A percentile compares a stretch with the other conserved stretches of the same genome.
These are phyloP conservation scores for Aspergillus spinulosporus DNA, from an alignment of 2,329 filamentous ascomycete species.

Conservation along the genomic window DNA sequence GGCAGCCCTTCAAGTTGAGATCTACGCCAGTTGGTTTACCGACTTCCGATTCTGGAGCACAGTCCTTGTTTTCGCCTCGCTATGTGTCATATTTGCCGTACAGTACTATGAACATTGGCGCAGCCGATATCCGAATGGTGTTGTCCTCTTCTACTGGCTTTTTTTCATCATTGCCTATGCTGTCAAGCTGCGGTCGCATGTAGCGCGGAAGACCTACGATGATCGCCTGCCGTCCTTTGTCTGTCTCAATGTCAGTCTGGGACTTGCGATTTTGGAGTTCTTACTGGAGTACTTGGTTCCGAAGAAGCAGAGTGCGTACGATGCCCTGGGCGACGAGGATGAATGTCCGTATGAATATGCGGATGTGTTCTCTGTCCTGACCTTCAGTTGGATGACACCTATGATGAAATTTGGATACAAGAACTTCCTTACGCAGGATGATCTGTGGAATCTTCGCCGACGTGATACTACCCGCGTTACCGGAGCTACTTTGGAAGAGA, in stretches of 20 bases:
- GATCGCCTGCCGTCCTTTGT: slow-evolving; percentile 72
- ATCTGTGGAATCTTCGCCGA: slow-evolving; percentile 87
- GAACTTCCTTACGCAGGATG: slow-evolving; percentile 87
- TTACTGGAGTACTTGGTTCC: slow-evolving; percentile 81
- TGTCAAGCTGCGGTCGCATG: slow-evolving; percentile 81
- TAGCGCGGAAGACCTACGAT: slow-evolving; percentile 72
- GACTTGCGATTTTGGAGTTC: slow-evolving; percentile 69
- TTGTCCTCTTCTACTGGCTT: slow-evolving; percentile 90
- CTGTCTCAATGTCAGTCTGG: slow-evolving; percentile 70
- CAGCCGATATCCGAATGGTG: slow-evolving; percentile 79
- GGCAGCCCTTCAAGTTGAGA: slow-evolving; percentile 72
- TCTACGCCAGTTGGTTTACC: slow-evolving; percentile 68
- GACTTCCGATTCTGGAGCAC: slow-evolving; percentile 89
- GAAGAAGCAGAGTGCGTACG: slow-evolving; percentile 70
- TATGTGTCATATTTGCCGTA: slow-evolving; percentile 71
- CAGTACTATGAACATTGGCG: slow-evolving; percentile 87
- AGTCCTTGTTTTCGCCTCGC: slow-evolving; percentile 67
- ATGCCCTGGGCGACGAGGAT: slow-evolving; percentile 64
- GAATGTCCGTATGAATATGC: slow-evolving; percentile 82
- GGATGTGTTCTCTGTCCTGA: slow-evolving; percentile 87
- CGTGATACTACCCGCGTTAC: slow-evolving; percentile 77
- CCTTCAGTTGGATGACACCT: slow-evolving; percentile 98
- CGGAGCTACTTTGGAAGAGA: slow-evolving; percentile 65
- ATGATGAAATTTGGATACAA: slow-evolving; percentile 95
- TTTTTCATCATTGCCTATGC: slow-evolving; percentile 75